A percentile compares a stretch with the other conserved stretches of the same genome.
Evolutionary conservation across 1,284 basidiomycete genomes (phyloP).

Genomic region (Vanrija humicola): DNA sequence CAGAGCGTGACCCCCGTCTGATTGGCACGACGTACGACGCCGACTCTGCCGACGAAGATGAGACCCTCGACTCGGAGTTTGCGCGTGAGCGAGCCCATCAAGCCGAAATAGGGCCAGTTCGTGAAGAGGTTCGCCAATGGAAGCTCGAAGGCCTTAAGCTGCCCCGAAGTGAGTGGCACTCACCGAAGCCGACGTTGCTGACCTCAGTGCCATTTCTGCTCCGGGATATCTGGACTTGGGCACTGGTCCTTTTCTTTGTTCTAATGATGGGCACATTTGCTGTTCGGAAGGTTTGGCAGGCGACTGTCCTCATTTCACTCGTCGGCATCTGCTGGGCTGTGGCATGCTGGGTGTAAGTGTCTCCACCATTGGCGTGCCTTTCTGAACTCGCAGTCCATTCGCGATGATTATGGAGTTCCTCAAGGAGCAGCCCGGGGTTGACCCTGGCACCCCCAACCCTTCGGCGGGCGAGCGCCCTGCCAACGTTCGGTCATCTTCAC

Average conservation of each 20-base stretch:
- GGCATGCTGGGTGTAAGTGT: slow-evolving; percentile 72
- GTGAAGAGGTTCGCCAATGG: slow-evolving; percentile 71
- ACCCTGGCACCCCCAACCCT: not conserved
- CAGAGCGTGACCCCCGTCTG: slow-evolving; percentile 70
- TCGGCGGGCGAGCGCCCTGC: too few species aligned
- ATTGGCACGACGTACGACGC: slow-evolving; percentile 54
- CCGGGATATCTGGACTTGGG: slow-evolving; percentile 85
- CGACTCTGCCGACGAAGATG: slow-evolving; percentile 52
- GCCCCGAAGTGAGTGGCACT: slow-evolving; percentile 56
- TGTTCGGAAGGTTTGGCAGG: slow-evolving; percentile 70
- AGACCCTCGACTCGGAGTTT: slow-evolving; percentile 51
- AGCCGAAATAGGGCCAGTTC: slow-evolving; percentile 63
- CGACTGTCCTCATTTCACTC: slow-evolving; percentile 72
- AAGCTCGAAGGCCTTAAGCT: slow-evolving; percentile 73
- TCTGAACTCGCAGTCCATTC: slow-evolving; percentile 28
- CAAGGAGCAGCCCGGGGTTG: slow-evolving; percentile 54
- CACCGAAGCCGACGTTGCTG: not conserved
- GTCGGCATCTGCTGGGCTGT: slow-evolving; percentile 93
- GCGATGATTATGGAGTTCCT: slow-evolving; percentile 88
- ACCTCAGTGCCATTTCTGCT: slow-evolving; percentile 70
- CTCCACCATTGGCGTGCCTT: not conserved
- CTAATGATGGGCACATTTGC: slow-evolving; percentile 80
- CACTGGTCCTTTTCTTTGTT: slow-evolving; percentile 69
- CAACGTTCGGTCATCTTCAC: too few species aligned
- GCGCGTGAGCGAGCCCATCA: slow-evolving; percentile 51